Conservation (phyloP, 2,329 filamentous ascomycete genomes). For the Ceratocystis albifundus region DNA sequence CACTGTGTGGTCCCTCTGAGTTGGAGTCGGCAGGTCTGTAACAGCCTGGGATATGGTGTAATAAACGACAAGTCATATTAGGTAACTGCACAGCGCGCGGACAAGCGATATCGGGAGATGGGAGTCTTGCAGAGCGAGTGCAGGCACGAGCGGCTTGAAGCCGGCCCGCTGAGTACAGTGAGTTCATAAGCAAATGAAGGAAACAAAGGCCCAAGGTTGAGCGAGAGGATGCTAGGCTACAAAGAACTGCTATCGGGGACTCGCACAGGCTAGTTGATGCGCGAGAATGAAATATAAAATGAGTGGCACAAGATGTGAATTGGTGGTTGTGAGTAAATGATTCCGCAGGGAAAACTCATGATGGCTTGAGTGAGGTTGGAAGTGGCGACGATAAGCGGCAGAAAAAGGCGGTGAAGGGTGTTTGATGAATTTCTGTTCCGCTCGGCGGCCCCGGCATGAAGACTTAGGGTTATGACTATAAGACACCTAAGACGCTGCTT, state of each 20-base stretch:
- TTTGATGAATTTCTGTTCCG: background rate
- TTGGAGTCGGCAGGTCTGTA: slow-evolving; percentile 24
- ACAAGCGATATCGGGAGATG: background rate
- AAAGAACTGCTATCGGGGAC: background rate
- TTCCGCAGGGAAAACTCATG: background rate
- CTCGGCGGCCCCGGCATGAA: too few relatives aligned
- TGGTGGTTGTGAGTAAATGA: background rate
- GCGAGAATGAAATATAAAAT: background rate
- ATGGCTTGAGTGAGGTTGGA: background rate
- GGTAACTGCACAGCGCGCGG: background rate
- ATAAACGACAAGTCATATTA: background rate
- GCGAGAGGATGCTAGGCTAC: background rate
- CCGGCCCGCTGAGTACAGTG: background rate
- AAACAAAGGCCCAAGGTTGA: background rate
- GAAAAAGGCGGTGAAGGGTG: slow-evolving; percentile 14
- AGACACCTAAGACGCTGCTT: too few relatives aligned
- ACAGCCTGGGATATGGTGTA: slow-evolving; percentile 4
- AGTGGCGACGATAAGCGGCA: slow-evolving; percentile 5
- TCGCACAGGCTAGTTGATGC: background rate
- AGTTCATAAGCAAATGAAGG: slow-evolving; percentile 12
- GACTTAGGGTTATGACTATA: background rate
- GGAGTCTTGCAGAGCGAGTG: background rate
- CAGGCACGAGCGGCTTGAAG: slow-evolving; percentile 14
- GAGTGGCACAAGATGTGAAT: background rate
- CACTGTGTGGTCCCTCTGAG: background rate